Conservation (phyloP, 1,139 yeast species). For the Kazachstania sp. region DNA sequence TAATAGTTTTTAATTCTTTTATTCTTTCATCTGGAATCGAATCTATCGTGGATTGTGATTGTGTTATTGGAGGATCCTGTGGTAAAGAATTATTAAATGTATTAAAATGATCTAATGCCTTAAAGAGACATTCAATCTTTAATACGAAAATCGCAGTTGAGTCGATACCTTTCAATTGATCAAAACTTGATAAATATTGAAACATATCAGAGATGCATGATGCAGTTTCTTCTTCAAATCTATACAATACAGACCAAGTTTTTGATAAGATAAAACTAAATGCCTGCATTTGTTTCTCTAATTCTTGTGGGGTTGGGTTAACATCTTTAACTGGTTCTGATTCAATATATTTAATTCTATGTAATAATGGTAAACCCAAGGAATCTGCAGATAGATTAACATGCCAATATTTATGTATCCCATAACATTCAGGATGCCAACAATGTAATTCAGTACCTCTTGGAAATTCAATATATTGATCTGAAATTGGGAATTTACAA, state of each 20-base stretch:
- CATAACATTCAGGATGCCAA: slow-evolving; percentile 99
- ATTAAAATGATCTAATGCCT: slow-evolving; percentile 54
- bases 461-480: slow-evolving; percentile 87
- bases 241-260: slow-evolving; percentile 83
- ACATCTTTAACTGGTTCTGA: slow-evolving; percentile 10
- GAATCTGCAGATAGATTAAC: slow-evolving; percentile 64
- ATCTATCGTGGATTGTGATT: not conserved
- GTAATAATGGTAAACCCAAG: slow-evolving; percentile 45
- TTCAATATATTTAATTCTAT: slow-evolving; percentile 26
- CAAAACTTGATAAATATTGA: slow-evolving; percentile 70
- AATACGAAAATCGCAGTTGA: slow-evolving; percentile 69
- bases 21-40: slow-evolving; percentile 10
- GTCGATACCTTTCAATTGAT: slow-evolving; percentile 59
- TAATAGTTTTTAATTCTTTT: slow-evolving; percentile 6
- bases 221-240: slow-evolving; percentile 90
- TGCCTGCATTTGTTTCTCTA: slow-evolving; percentile 46
- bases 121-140: slow-evolving; percentile 67
- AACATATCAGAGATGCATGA: slow-evolving; percentile 89
- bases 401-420: slow-evolving; percentile 96
- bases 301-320: slow-evolving; percentile 42
- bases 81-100: slow-evolving; percentile 7
- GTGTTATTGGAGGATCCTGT: not conserved
- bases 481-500: slow-evolving; percentile 81
- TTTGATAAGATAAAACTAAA: slow-evolving; percentile 64
- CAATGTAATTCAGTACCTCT: slow-evolving; percentile 92